These are phyloP conservation scores for Fusarium veterinarium DNA, from an alignment of 2,329 filamentous ascomycete species.

Conservation along the genomic window DNA sequence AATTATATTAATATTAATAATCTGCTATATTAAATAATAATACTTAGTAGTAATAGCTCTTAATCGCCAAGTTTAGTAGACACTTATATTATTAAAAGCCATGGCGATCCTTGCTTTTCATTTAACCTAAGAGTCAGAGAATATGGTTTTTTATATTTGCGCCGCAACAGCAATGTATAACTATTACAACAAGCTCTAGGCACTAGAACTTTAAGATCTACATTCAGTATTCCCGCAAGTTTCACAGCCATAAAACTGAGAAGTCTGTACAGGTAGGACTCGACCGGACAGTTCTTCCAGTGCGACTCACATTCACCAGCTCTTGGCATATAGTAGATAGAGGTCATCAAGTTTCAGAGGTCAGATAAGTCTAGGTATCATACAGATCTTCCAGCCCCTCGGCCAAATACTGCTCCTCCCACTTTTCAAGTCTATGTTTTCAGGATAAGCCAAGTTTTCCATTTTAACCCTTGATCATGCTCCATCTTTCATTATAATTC, in stretches of 20 bases:
- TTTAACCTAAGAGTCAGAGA: too few species aligned
- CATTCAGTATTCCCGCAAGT: neutral
- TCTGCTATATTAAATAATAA: too few species aligned
- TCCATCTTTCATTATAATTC: slow-evolving; percentile 35
- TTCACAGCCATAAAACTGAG: neutral
- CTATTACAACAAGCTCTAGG: too few species aligned
- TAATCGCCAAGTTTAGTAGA: too few species aligned
- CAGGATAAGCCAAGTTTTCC: slow-evolving; percentile 21
- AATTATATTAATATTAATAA: too few species aligned
- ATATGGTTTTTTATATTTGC: too few species aligned
- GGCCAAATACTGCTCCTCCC: slow-evolving; percentile 25
- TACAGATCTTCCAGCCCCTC: slow-evolving; percentile 50
- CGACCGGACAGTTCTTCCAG: neutral
- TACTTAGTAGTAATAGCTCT: too few species aligned
- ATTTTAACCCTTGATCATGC: slow-evolving; percentile 34
- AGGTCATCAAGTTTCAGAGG: slow-evolving; percentile 44
- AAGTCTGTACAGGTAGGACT: too few species aligned
- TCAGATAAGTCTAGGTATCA: slow-evolving; percentile 49
- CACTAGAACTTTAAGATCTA: neutral
- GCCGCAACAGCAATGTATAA: too few species aligned
- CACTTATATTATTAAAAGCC: too few species aligned
- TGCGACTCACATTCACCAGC: neutral
- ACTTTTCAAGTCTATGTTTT: slow-evolving; percentile 33
- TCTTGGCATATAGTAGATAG: slow-evolving; percentile 10
- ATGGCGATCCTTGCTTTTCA: too few species aligned